Base-by-base conservation (phyloP, 768 basidiomycete genomes). In the Guyanaporus albipodus region DNA sequence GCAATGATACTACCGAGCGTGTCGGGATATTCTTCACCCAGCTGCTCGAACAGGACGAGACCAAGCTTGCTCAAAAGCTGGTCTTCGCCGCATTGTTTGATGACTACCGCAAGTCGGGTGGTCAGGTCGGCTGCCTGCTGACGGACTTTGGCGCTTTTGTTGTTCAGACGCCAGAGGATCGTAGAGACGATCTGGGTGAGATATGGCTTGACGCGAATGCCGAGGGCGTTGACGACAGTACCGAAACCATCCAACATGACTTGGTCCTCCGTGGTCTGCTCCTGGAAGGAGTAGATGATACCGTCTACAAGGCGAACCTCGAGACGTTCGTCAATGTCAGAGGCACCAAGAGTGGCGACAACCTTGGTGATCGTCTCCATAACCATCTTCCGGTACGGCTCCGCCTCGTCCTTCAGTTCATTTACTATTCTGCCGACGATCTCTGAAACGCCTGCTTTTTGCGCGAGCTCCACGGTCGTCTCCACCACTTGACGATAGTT, bases 351-450 rank as follows among this genome's bases (percentile, higher is more conserved):
- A 6, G 85, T 88, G 14, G 86, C 83, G 40, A 99, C 77, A 38
- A 99, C 96, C 66, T 96, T 95, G 18, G 92, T 97, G 57, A 98
- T 96, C 0, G 96, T 98, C 72, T 99, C 96, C 96, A 99, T 99
- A 11, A 96, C 93, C 96, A 99, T 99, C 78, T 98, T 98, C 54
- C 93, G 75, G 70, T 91, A 92, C 4, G 89, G 90, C 67, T 92
- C 90, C 0, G 66, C 64, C 28, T 72, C 71, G 40, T 73, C 73
- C 66, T 82, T 82, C 48, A 82, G 58, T 50, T 79, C 80, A 46
- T 79, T 79, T 36, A 85, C 84, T 53, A 87, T 77, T 46, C 83
- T 70, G 6, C 91, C 89, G 21, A 97, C 91, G 49, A 99, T 98
- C 69, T 97, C 95, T 8, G 94, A 80, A 2, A 98, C 96, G 10